phyloP scores from a whole-genome alignment of 2,329 filamentous ascomycete species.

The Torrubiella hemipterigena region DNA sequence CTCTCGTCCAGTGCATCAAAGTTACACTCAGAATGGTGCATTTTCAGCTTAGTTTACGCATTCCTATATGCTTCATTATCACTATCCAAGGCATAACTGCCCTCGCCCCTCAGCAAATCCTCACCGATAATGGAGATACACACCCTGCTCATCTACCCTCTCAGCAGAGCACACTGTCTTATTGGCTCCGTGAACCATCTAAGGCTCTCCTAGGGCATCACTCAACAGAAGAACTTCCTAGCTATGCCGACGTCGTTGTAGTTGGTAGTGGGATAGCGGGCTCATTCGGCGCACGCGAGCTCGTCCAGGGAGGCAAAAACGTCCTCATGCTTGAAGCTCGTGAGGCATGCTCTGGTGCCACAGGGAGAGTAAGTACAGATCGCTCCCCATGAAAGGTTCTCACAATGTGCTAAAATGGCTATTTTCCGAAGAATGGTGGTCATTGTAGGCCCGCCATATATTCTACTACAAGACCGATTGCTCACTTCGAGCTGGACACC shows the following conservation, averaged over 20 bases:
- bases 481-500: conserved; percentile 61
- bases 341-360: conserved; percentile 75
- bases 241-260: conserved; percentile 54
- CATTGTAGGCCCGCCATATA: conserved; percentile 68
- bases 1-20: too few relatives aligned
- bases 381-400: not conserved
- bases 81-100: not conserved
- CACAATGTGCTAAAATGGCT: not conserved
- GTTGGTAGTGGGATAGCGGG: conserved; percentile 69
- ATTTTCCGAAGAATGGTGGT: conserved; percentile 42
- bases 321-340: conserved; percentile 66
- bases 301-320: conserved; percentile 38
- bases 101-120: too few relatives aligned
- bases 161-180: conserved; percentile 48
- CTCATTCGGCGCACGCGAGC: conserved; percentile 54
- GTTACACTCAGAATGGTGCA: too few relatives aligned
- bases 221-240: conserved; percentile 51
- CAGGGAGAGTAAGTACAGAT: conserved; percentile 50
- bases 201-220: conserved; percentile 52
- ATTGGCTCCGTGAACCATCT: conserved; percentile 64
- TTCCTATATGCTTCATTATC: not conserved
- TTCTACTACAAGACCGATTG: conserved; percentile 44
- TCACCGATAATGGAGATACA: too few relatives aligned
- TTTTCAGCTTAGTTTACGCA: too few relatives aligned
- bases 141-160: conserved; percentile 48